Percentiles rank a stretch among this genome's conserved stretches.
Evolutionary conservation across 768 basidiomycete species (phyloP).

Genomic region (Coprinopsis sp.): DNA sequence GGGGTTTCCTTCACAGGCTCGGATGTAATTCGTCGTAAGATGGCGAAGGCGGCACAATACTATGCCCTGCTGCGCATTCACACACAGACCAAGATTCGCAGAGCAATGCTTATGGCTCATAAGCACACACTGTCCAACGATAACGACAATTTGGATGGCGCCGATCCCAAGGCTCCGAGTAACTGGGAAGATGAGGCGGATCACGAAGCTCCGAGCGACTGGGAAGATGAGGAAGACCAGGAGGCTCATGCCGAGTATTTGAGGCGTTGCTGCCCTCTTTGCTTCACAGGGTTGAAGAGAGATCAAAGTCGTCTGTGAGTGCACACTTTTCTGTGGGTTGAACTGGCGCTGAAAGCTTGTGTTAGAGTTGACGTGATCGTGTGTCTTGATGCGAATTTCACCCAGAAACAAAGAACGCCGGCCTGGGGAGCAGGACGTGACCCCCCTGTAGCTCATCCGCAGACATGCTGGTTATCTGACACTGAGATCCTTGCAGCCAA

Average conservation of each 20-base stretch:
- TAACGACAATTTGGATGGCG: no score
- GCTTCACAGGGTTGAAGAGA: slow-evolving; percentile 12
- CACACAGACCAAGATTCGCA: slow-evolving; percentile 11
- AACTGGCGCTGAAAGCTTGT: neutral
- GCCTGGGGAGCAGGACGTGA: neutral
- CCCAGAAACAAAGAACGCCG: slow-evolving; percentile 23
- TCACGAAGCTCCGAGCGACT: neutral
- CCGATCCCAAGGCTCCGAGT: no score
- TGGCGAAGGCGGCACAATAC: neutral
- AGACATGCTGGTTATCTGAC: no score
- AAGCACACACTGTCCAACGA: neutral
- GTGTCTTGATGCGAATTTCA: no score
- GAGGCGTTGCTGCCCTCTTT: slow-evolving; percentile 12
- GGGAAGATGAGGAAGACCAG: neutral
- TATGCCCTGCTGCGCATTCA: neutral
- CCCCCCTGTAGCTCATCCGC: neutral
- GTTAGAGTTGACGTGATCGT: no score
- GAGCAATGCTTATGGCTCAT: neutral
- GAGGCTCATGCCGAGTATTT: slow-evolving; percentile 17
- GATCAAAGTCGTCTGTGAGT: slow-evolving; percentile 8
- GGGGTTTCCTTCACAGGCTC: slow-evolving; percentile 16
- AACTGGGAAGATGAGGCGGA: neutral
- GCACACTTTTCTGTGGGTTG: slow-evolving; percentile 1
- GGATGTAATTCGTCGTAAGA: neutral
- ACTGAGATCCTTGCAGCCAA: no score